Base-by-base conservation (phyloP, 352 stramenopile species). In the Pythium phragmiticola region DNA sequence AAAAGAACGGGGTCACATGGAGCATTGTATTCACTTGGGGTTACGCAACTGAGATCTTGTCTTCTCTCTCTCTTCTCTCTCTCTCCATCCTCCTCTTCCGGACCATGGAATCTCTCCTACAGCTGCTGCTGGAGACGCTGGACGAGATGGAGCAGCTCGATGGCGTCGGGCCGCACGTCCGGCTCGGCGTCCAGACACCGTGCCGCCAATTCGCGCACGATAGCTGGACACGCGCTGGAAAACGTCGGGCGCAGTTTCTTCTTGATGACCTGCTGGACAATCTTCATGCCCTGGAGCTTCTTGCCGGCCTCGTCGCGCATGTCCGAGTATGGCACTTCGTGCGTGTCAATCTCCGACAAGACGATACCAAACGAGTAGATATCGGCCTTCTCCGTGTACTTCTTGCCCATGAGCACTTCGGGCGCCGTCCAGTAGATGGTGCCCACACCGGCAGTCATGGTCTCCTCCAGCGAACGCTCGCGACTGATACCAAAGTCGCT, bases 341-440 rank as follows among this genome's bases (percentile, higher is more conserved):
- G 53, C 43, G 57, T 57, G 49, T 56, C 57, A 21, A 65, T 21
- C 57, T 65, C 57, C 34, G 47, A 65, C 47, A 65, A 19, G 9
- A 60, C 53, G 33, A 62, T 48, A 1, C 55, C 55, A 46, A 62
- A 62, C 28, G 55, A 62, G 55, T 49, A 62, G 11, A 62, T 54
- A 16, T 62, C 55, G 42, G 55, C 55, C 42, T 54, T 62, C 62
- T 90, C 80, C 26, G 78, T 89, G 72, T 93, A 91, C 65, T 90
- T 89, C 48, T 85, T 87, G 63, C 80, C 82, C 78, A 89, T 85
- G 21, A 93, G 69, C 30, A 93, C 79, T 56, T 93, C 84, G 0
- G 84, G 84, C 34, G 84, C 84, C 39, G 82, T 93, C 82, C 82
- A 93, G 64, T 89, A 89, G 66, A 90, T 89, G 53, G 84, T 94